Evolutionary conservation across 192 early-diverging fungal genomes (phyloP).

Genomic region (Mortierella hygrophila): DNA sequence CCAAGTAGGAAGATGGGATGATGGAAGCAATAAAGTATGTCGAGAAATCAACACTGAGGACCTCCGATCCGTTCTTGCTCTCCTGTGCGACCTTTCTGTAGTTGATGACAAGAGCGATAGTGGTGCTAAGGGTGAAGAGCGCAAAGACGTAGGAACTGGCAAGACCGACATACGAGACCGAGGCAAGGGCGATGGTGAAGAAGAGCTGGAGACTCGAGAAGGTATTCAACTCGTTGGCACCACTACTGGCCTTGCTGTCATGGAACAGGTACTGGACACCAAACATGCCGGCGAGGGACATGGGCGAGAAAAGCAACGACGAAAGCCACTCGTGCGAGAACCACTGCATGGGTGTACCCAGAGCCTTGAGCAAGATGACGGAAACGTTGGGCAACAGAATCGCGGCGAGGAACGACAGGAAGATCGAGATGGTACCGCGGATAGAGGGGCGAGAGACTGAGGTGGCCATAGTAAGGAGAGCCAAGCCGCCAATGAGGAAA

Average conservation of each 20-base stretch:
- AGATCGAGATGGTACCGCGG: constrained; percentile 45
- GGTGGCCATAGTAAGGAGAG: constrained; percentile 30
- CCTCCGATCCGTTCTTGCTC: constrained; percentile 18
- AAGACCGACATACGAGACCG: constrained; percentile 57
- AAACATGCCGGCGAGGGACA: constrained; percentile 61
- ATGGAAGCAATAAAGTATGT: constrained; percentile 53
- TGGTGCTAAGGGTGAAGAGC: constrained; percentile 51
- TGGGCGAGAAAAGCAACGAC: constrained; percentile 64
- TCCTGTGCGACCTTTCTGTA: constrained; percentile 41
- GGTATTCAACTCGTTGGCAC: constrained; percentile 44
- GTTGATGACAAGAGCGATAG: constrained; percentile 50
- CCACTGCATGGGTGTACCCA: constrained; percentile 71
- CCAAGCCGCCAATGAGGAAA: constrained; percentile 36
- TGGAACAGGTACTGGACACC: constrained; percentile 59
- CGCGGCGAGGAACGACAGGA: constrained; percentile 50
- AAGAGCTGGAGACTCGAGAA: constrained; percentile 43
- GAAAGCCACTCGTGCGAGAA: constrained; percentile 73
- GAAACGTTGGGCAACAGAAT: constrained; percentile 47
- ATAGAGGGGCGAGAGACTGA: constrained; percentile 37
- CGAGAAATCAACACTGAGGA: constrained; percentile 28
- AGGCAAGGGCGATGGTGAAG: constrained; percentile 36
- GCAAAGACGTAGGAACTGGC: constrained; percentile 65
- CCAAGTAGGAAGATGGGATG: constrained; percentile 59
- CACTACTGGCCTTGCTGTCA: constrained; percentile 47
- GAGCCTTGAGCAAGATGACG: constrained; percentile 32